Percentiles rank a stretch among this genome's conserved stretches.
These are phyloP conservation scores for Bothriochloa decipiens DNA, from an alignment of 176 grass and related monocot genomes.

Conservation along the genomic window DNA sequence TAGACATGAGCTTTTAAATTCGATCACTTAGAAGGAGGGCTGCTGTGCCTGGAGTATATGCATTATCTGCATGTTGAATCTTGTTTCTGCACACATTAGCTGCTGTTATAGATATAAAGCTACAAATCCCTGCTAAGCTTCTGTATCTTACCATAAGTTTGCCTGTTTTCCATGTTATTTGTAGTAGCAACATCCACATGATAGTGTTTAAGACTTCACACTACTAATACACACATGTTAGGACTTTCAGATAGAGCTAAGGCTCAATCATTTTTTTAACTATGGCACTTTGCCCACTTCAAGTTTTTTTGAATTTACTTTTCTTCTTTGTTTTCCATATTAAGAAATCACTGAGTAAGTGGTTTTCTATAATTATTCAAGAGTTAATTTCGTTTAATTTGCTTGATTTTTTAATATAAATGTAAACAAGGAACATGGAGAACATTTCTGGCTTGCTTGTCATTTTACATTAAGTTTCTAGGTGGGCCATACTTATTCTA, in stretches of 20 bases:
- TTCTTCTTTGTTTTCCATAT: slow-evolving; percentile 8
- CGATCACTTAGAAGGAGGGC: not conserved
- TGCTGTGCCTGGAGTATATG: not conserved
- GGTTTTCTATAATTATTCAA: not conserved
- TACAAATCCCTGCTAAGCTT: not conserved
- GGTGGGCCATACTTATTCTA: not conserved
- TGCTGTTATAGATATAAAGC: not conserved
- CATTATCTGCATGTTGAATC: not conserved
- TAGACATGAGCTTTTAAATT: not conserved
- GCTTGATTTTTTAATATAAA: not conserved
- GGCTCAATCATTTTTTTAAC: not conserved
- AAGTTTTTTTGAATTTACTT: not conserved
- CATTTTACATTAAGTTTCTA: not conserved
- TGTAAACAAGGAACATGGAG: not conserved
- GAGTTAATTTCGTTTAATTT: not conserved
- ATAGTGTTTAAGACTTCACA: not conserved
- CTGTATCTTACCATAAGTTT: not conserved
- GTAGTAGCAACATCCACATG: not conserved
- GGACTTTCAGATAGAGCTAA: not conserved
- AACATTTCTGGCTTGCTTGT: not conserved
- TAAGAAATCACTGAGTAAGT: not conserved
- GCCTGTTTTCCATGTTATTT: not conserved
- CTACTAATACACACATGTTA: not conserved
- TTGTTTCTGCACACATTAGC: not conserved
- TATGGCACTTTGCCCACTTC: not conserved